Evolutionary conservation across 805 yeast genomes (phyloP), one percentile per base, ranked within the genome.

Genomic region (Starmerella bombicola): DNA sequence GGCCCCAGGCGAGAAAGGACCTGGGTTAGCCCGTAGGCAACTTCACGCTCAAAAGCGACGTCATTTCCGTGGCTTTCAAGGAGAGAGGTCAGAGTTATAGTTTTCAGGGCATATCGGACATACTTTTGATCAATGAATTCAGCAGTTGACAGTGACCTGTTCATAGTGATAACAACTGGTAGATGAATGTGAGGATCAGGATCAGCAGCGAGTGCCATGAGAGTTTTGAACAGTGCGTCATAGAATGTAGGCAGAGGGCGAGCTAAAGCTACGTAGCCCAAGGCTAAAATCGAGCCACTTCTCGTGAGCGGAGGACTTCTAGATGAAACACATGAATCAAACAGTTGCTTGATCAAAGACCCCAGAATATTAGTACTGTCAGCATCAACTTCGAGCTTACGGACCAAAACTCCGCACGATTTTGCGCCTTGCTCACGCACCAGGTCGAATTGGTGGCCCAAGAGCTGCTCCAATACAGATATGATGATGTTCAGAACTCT

Each of bases 141-240:
- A 37, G 77, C 75, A 25, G 70, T 72, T 29, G 73, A 74, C 23
- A 85, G 63, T 10, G 80, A 57, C 1, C 70, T 60, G 2, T 71
- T 59, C 32, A 80, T 55, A 0, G 91, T 71, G 35, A 70, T 70
- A 50, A 85, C 56, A 1, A 88, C 68, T 68, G 85, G 78, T 40
- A 73, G 69, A 55, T 82, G 86, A 15, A 91, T 85, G 1, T 73
- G 63, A 0, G 95, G 95, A 55, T 86, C 88, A 0, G 95, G 86
- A 58, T 88, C 97, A 17, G 62, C 62, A 3, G 77, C 57, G 22
- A 88, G 64, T 13, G 80, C 76, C 29, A 69, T 29, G 6, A 42
- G 60, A 56, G 24, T 56, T 66, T 33, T 34, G 40, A 37, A 44
- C 22, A 41, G 17, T 2, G 42, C 44, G 17, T 47, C 48, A 4